Evolutionary conservation across 257 asterid species (phyloP), one percentile per base, ranked within the genome.

Genomic region (Przewalskia tangutica): DNA sequence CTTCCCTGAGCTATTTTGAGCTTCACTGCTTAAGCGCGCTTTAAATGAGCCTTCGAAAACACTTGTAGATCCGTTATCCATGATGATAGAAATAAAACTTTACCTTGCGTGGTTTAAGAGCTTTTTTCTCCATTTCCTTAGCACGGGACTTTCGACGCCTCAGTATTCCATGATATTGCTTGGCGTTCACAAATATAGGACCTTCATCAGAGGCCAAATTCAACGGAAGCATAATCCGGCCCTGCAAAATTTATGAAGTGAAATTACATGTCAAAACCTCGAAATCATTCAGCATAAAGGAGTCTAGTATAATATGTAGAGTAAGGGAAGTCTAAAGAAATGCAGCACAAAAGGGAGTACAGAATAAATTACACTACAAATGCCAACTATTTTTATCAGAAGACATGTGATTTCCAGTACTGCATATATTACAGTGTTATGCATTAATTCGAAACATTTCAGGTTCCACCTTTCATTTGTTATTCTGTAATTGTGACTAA

Each of bases 101-200:
- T 80, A 92, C 97, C 97, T 90, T 94, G 8, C 93, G 92, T 44
- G 80, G 86, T 80, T 85, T 94, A 79, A 78, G 76, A 10, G 82
- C 46, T 80, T 85, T 89, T 40, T 90, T 86, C 82, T 83, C 85
- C 64, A 85, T 93, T 6, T 88, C 88, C 90, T 91, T 89, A 3
- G 98, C 95, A 9, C 98, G 93, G 79, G 84, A 87, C 91, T 87
- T 88, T 64, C 98, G 81, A 32, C 98, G 97, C 89, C 95, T 89
- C 83, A 94, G 77, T 77, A 94, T 94, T 27, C 92, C 95, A 36
- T 87, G 87, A 79, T 94, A 94, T 88, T 94, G 98, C 92, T 94
- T 94, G 0, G 94, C 91, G n/a, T 94, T 94, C 14, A 94, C 98
- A 34, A 86, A 94, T 13, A 94, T 87, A 1, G 95, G 90, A 53